Evolutionary conservation across 2,329 filamentous ascomycete species (phyloP).

Genomic region (Allantophomopsis lycopodina): DNA sequence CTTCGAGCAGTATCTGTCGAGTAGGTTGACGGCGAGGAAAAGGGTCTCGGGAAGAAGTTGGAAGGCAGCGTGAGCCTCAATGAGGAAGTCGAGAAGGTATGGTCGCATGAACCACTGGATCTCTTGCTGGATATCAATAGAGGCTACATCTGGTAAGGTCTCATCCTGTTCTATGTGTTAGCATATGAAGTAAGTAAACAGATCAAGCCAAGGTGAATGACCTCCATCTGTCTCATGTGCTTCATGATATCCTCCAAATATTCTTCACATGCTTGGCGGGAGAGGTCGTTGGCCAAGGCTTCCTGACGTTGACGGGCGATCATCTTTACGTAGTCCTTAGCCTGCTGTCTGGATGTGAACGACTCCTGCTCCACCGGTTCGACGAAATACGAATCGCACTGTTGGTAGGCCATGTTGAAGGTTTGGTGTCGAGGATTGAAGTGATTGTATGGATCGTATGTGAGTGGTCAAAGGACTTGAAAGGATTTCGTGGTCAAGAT

Average conservation of each 20-base stretch:
- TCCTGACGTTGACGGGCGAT: constrained; percentile 75
- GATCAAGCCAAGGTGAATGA: constrained; percentile 14
- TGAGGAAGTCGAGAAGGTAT: constrained; percentile 93
- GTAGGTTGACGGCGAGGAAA: constrained; percentile 89
- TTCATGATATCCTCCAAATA: constrained; percentile 73
- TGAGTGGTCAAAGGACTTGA: constrained; percentile 9
- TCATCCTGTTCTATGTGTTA: constrained; percentile 41
- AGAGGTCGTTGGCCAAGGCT: constrained; percentile 79
- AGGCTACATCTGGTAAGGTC: constrained; percentile 88
- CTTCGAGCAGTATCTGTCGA: constrained; percentile 96
- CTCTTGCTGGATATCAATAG: constrained; percentile 97
- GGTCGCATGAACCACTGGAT: constrained; percentile 99
- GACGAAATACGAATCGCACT: constrained; percentile 55
- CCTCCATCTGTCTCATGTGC: constrained; percentile 94
- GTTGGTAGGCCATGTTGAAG: constrained; percentile 15
- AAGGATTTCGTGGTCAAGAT: constrained; percentile 18
- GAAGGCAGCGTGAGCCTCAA: constrained; percentile 94
- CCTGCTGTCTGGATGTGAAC: constrained; percentile 16
- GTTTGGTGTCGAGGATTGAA: constrained; percentile 2
- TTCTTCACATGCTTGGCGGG: constrained; percentile 63
- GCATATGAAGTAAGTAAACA: constrained; percentile 6
- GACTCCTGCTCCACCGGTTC: constrained; percentile 37
- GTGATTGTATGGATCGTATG: constrained; percentile 2
- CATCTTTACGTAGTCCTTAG: constrained; percentile 64
- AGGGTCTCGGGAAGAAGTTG: constrained; percentile 87